Evolutionary conservation across 2,329 filamentous ascomycete species (phyloP), one percentile per base, ranked within the genome.

Genomic region (Scopulariopsis brevicaulis): DNA sequence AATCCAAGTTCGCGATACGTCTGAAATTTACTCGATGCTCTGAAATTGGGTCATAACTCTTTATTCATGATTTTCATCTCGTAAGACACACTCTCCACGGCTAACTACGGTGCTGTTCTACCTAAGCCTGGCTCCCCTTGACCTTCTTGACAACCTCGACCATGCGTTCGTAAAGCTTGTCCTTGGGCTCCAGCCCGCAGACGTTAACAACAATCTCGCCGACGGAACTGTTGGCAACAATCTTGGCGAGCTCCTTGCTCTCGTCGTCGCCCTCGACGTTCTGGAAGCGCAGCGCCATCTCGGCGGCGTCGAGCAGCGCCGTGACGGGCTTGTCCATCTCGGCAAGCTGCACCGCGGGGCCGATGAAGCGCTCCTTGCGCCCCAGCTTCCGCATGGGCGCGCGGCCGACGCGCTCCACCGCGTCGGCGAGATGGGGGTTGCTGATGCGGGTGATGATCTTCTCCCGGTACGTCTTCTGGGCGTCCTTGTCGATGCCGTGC

Each of bases 211-310:
- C 89, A 10, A 93, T 88, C 1, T 87, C 85, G 64, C 89, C 85
- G 15, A 93, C 77, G 2, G 78, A 77, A 67, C 87, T 81, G 62
- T 85, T 80, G 61, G 87, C 84, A 76, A 99, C 87, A 68, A 95
- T 90, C 77, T 89, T 85, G 66, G 90, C 89, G 12, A 99, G 81
- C 73, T 96, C 86, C 63, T 76, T 78, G 62, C 89, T 95, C 81
- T 97, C 94, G 0, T 95, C 89, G 63, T 99, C 94, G 14, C 85
- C 91, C 65, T 92, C 83, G 58, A 96, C 88, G 66, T 96, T 90
- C 77, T 96, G 92, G 85, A 97, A 99, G 62, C 88, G 89, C 71
- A 99, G 86, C 7, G 90, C 86, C 84, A 93, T 90, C 78, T 97
- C 93, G 53, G 94, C 83, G 22, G 90, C 89, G 59, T 86, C 87